Evolutionary conservation across 2,329 filamentous ascomycete species (phyloP), one percentile per base, ranked within the genome.

Genomic region (Trichoderma guizhouense): DNA sequence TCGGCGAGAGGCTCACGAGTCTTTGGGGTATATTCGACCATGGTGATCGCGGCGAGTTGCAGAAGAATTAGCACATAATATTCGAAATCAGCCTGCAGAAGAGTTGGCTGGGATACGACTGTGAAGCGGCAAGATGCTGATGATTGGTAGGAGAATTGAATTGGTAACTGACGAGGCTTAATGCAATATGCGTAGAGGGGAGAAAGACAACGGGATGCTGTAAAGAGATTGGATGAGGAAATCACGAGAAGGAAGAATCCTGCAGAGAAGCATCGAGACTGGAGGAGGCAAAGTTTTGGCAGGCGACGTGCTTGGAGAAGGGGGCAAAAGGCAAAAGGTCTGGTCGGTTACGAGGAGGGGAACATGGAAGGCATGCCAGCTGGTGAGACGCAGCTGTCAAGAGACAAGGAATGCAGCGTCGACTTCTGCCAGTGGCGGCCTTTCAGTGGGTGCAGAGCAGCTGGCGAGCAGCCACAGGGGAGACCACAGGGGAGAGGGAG

Each of bases 1-100:
- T 88, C 86, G 39, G 81, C 81, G 58, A 88, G 79, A 57, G 86
- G 86, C 67, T 79, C 76, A 71, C 83, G 83, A 73, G 73, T 67
- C 68, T 75, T 78, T 72, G 78, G 75, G 75, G 76, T 76, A 47
- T 74, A 74, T 61, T 83, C 81, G 69, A 82, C 76, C 76, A 77
- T 77, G 71, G 39, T 75, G 73, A 73, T 67, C 67, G 75, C 71
- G 71, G 75, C 72, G 47, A 72, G 71, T 66, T 71, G 68, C 68
- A 74, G 66, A 43, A 71, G 74, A 67, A 78, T 80, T 79, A 82
- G 79, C 76, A 79, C 81, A 82, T 82, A 79, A 77, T 82, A 79
- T 72, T 76, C 69, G 66, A 70, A 61, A 72, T 69, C 72, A 71
- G 71, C 32, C 62, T 61, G 63, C 63, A 26, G 24, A 67, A 28